Conservation (phyloP, 306 rosid genomes). For the Hylodesmum podocarpum region DNA sequence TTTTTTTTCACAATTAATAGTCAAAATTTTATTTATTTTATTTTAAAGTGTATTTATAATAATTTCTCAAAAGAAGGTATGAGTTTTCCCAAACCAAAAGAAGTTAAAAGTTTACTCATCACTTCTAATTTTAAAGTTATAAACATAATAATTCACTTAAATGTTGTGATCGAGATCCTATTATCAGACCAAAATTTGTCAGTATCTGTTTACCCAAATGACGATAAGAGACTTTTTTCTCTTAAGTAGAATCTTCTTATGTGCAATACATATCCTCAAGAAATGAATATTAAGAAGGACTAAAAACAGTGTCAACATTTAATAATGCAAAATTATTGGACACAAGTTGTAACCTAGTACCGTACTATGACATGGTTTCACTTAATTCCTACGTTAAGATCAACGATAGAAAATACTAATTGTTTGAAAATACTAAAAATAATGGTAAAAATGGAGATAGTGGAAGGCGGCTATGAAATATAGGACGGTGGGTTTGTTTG, state of each 20-base stretch:
- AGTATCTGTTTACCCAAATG: not conserved
- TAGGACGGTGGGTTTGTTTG: conserved; percentile 30
- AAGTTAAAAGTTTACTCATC: no score
- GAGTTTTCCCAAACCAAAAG: no score
- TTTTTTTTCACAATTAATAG: no score
- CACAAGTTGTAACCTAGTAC: conserved; percentile 14
- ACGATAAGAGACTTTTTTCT: not conserved
- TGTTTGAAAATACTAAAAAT: not conserved
- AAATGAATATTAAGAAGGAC: conserved; percentile 19
- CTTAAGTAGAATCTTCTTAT: not conserved
- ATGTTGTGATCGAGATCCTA: not conserved
- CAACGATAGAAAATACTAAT: not conserved
- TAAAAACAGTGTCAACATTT: not conserved
- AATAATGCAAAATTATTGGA: conserved; percentile 18
- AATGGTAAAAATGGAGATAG: not conserved
- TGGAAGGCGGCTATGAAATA: conserved; percentile 51
- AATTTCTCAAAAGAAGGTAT: no score
- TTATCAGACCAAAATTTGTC: not conserved
- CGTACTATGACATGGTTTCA: not conserved
- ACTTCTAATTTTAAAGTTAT: not conserved
- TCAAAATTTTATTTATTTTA: no score
- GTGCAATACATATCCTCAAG: not conserved
- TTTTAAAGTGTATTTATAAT: no score
- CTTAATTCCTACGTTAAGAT: conserved; percentile 19
- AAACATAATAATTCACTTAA: not conserved